Base-by-base conservation (phyloP, 768 basidiomycete species). In the Sistotremastrum suecicum region DNA sequence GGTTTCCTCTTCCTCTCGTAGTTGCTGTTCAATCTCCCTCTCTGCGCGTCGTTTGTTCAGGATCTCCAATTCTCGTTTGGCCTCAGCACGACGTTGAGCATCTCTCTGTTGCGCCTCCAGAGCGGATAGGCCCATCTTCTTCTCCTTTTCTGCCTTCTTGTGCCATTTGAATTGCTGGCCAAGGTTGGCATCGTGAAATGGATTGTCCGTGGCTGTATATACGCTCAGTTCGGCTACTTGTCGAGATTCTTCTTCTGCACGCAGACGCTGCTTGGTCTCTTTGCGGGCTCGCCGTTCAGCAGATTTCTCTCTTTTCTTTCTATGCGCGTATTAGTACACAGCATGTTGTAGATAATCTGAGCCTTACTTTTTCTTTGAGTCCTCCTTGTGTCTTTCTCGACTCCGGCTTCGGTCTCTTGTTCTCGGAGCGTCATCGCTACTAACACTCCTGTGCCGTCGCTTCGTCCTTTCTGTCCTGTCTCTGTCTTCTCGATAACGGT, bases 91-190 rank as follows among this genome's bases (percentile, higher is more conserved):
- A 47, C 92, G 66, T 29, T 87, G 59, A 1, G 80, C 78, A 65
- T 99, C 95, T 53, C 75, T 75, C 51, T 71, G 70, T 50, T 84
- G 81, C 1, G 83, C 70, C 56, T 99, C 95, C 0, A 78, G 80
- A 1, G 78, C 56, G 0, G 80, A 75, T 42, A 98, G 56, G 1
- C 95, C 95, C 49, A 77, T 66, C 64, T 94, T 97, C 56, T 78
- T 75, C 60, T 99, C 95, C 67, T 90, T 89, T 61, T 99, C 95
- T 30, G 79, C 76, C 68, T 99, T 99, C 72, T 99, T 99, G 66
- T 91, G 87, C 95, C 95, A 99, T 48, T 85, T 80, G 63, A 99
- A 99, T 60, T 92, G 89, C 58, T 97, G 88, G 20, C 81, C 83
- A 33, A 98, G 80, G 61, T 98, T 97, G 50, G 88, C 81, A 55